Evolutionary conservation across 306 rosid genomes (phyloP).

Genomic region (Castanea sativa): DNA sequence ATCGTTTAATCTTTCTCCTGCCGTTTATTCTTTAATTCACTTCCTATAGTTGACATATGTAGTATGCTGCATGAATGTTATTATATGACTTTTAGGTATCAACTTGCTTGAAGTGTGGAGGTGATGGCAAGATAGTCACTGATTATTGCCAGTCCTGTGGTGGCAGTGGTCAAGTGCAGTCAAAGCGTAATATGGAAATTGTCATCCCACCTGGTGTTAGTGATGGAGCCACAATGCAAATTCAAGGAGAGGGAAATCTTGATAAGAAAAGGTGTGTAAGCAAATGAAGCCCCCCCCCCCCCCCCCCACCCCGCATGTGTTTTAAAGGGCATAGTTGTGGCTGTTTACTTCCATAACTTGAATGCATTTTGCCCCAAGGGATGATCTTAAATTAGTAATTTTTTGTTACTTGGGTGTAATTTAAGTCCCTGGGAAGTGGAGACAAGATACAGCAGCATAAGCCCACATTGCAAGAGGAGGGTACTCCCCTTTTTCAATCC

Average conservation of each 20-base stretch:
- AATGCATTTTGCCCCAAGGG: too few species aligned
- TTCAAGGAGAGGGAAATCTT: slow-evolving; percentile 73
- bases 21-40: neutral
- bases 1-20: neutral
- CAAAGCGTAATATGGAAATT: slow-evolving; percentile 48
- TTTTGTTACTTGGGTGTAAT: neutral
- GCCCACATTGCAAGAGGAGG: neutral
- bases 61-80: neutral
- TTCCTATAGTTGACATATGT: neutral
- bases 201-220: slow-evolving; percentile 77
- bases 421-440: neutral
- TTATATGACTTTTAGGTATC: slow-evolving; percentile 55
- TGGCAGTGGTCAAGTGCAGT: slow-evolving; percentile 63
- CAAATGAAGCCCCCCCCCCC: neutral
- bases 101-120: slow-evolving; percentile 81
- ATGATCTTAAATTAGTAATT: neutral
- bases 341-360: too few species aligned
- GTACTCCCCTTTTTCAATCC: too few species aligned
- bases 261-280: slow-evolving; percentile 59
- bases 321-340: neutral
- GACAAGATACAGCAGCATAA: neutral
- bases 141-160: slow-evolving; percentile 65
- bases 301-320: neutral
- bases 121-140: slow-evolving; percentile 71
- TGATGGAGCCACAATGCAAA: slow-evolving; percentile 78